These are phyloP conservation scores for Paecilomyces variotii DNA, from an alignment of 2,329 filamentous ascomycete genomes.

Conservation along the genomic window DNA sequence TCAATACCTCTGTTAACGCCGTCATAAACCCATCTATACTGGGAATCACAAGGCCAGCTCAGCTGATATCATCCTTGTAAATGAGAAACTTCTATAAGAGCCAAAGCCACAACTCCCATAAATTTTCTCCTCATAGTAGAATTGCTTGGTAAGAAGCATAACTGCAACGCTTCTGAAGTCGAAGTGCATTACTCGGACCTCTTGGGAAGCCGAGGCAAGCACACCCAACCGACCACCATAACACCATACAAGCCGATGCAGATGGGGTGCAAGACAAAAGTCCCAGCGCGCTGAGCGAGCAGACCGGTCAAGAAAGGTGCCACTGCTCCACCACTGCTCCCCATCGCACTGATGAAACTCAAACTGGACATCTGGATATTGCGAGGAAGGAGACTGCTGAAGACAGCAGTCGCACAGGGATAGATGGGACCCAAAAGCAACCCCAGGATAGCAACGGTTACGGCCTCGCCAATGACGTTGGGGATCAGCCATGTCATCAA, in stretches of 20 bases:
- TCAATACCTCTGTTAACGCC: neutral
- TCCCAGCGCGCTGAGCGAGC: slow-evolving; percentile 39
- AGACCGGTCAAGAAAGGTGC: slow-evolving; percentile 43
- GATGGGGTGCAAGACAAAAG: slow-evolving; percentile 46
- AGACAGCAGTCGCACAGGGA: slow-evolving; percentile 51
- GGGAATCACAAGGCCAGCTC: neutral
- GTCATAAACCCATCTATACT: neutral
- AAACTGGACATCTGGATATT: slow-evolving; percentile 33
- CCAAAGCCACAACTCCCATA: neutral
- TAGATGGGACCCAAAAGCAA: slow-evolving; percentile 72
- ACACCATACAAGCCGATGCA: slow-evolving; percentile 47
- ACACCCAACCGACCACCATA: slow-evolving; percentile 47
- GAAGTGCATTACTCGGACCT: slow-evolving; percentile 35
- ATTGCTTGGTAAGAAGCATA: slow-evolving; percentile 3
- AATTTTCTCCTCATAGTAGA: neutral
- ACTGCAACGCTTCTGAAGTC: neutral
- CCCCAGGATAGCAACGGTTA: slow-evolving; percentile 61
- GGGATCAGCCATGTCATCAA: slow-evolving; percentile 72
- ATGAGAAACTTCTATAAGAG: neutral
- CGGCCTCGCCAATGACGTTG: slow-evolving; percentile 63
- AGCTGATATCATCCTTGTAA: neutral
- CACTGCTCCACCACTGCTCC: slow-evolving; percentile 35
- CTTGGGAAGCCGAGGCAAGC: slow-evolving; percentile 44
- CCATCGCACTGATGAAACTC: slow-evolving; percentile 32
- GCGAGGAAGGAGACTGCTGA: slow-evolving; percentile 23